These are phyloP conservation scores for Suillus cothurnatus DNA, from an alignment of 768 basidiomycete genomes.

Conservation along the genomic window DNA sequence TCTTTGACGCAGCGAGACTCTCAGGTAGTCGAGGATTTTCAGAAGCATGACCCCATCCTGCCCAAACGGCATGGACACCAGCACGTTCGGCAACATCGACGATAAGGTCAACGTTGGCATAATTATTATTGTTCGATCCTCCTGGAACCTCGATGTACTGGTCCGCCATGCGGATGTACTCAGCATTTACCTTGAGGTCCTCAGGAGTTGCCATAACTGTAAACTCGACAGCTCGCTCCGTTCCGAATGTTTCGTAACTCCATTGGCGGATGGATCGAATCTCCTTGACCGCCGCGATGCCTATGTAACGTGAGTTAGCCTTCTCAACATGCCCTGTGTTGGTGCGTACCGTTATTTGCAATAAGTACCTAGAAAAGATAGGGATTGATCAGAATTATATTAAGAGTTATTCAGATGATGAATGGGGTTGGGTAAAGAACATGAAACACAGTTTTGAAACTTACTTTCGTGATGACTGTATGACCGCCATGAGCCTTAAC, in stretches of 20 bases:
- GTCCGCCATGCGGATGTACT: constrained; percentile 99
- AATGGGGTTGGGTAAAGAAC: neutral
- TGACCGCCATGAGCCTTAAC: constrained; percentile 91
- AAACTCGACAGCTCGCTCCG: constrained; percentile 95
- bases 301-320: constrained; percentile 42
- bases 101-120: constrained; percentile 98
- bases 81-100: constrained; percentile 97
- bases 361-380: constrained; percentile 77
- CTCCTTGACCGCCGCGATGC: constrained; percentile 99
- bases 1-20: constrained; percentile 84
- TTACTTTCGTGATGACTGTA: constrained; percentile 97
- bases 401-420: constrained; percentile 7
- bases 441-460: constrained; percentile 19
- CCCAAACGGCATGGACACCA: constrained; percentile 99
- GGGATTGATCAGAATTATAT: constrained; percentile 3
- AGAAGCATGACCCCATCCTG: constrained; percentile 99
- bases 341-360: constrained; percentile 86
- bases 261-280: constrained; percentile 99
- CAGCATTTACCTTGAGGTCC: constrained; percentile 97
- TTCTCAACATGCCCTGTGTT: neutral
- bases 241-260: constrained; percentile 99
- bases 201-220: constrained; percentile 99
- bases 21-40: constrained; percentile 98
- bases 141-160: constrained; percentile 99
- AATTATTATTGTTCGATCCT: constrained; percentile 98